These are phyloP conservation scores for Raphidocelis subcapitata DNA, from an alignment of 139 green algal species.

Conservation along the genomic window DNA sequence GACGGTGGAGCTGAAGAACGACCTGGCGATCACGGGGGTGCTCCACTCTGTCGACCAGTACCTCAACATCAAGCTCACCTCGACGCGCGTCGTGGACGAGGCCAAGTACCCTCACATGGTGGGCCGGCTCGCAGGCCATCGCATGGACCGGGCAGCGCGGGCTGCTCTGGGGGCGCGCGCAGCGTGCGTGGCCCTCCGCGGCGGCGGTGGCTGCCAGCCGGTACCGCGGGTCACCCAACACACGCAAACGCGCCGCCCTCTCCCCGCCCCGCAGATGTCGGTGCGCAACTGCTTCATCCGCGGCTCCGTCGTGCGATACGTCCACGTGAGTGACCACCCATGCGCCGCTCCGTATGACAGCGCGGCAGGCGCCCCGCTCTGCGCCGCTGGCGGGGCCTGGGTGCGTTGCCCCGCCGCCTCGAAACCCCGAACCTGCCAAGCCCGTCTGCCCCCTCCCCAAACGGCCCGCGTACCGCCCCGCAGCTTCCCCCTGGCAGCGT, in stretches of 20 bases:
- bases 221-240: no score
- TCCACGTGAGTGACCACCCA: constrained; percentile 60
- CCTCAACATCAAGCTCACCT: constrained; percentile 98
- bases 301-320: constrained; percentile 95
- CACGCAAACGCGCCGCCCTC: no score
- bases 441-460: not conserved
- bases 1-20: constrained; percentile 99
- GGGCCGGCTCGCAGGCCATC: not conserved
- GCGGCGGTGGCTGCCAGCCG: no score
- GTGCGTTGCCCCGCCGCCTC: no score
- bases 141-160: no score
- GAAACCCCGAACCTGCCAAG: no score
- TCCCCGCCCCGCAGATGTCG: constrained; percentile 64
- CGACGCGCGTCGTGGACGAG: constrained; percentile 85
- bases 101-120: constrained; percentile 97
- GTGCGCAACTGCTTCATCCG: constrained; percentile 98
- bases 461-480: not conserved
- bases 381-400: no score
- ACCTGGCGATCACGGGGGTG: constrained; percentile 90
- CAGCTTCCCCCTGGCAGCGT: constrained; percentile 90
- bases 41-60: constrained; percentile 99
- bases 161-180: no score
- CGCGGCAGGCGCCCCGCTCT: not conserved
- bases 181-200: no score
- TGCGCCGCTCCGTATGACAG: not conserved